phyloP scores from a whole-genome alignment of 768 basidiomycete species.

The Termitomyces sp. region DNA sequence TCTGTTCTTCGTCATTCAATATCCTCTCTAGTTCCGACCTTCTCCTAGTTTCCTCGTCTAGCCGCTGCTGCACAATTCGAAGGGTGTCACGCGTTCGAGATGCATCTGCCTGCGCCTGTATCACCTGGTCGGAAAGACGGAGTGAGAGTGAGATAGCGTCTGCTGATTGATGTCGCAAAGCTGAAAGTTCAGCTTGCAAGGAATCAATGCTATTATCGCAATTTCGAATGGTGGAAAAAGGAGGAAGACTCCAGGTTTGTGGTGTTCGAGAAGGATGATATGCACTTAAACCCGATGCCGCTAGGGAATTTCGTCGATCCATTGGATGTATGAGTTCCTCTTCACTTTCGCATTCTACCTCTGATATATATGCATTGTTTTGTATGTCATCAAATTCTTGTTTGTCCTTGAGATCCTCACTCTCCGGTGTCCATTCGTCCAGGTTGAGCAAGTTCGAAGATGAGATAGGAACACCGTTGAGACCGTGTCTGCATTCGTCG shows the following conservation, averaged over 20 bases:
- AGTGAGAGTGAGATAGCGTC: conserved; percentile 65
- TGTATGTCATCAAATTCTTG: conserved; percentile 15
- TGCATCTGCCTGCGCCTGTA: conserved; percentile 58
- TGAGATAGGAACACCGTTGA: background rate
- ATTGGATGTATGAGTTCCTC: conserved; percentile 53
- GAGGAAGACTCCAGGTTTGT: conserved; percentile 37
- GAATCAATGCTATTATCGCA: conserved; percentile 50
- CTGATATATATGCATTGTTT: conserved; percentile 22
- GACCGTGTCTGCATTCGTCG: conserved; percentile 15
- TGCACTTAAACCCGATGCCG: conserved; percentile 27
- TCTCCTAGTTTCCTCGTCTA: conserved; percentile 58
- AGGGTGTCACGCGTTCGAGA: conserved; percentile 52
- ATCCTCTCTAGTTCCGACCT: conserved; percentile 56
- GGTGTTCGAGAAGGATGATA: conserved; percentile 25
- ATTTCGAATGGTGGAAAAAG: conserved; percentile 36
- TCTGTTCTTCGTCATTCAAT: conserved; percentile 43
- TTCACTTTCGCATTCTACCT: conserved; percentile 66
- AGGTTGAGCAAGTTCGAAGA: conserved; percentile 1
- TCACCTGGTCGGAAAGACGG: conserved; percentile 67
- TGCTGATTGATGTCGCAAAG: conserved; percentile 60
- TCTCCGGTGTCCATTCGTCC: background rate
- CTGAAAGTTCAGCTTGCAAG: conserved; percentile 62
- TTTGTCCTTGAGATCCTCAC: conserved; percentile 6
- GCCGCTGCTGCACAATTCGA: conserved; percentile 48
- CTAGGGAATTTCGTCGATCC: conserved; percentile 36